Evolutionary conservation across 306 rosid species (phyloP).

Genomic region (Trifolium pratense): DNA sequence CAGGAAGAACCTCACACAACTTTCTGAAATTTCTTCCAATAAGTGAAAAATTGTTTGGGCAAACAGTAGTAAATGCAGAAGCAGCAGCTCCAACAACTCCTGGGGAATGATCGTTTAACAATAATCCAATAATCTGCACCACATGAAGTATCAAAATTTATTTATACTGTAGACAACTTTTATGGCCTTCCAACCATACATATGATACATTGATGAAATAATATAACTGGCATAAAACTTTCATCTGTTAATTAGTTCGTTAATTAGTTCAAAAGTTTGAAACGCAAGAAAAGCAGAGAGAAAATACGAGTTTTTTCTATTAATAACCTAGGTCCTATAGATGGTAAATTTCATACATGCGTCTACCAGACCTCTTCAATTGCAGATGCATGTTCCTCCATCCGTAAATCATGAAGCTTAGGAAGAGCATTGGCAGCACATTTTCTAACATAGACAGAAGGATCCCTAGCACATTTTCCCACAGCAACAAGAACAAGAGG

Average conservation of each 20-base stretch:
- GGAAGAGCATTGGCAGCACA: conserved; percentile 97
- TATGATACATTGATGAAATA: conserved; percentile 16
- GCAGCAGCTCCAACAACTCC: conserved; percentile 98
- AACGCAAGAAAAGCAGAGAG: conserved; percentile 29
- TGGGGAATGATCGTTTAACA: conserved; percentile 83
- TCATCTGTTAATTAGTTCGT: conserved; percentile 9
- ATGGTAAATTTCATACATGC: conserved; percentile 27
- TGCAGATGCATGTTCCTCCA: conserved; percentile 69
- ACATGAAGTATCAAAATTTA: conserved; percentile 25
- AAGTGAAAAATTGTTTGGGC: conserved; percentile 81
- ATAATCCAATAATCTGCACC: conserved; percentile 76
- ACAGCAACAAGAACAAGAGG: conserved; percentile 90
- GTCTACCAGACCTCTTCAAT: conserved; percentile 82
- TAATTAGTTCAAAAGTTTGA: conserved; percentile 28
- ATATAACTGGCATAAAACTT: conserved; percentile 33
- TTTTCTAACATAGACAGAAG: conserved; percentile 89
- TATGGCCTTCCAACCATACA: conserved; percentile 26
- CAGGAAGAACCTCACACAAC: conserved; percentile 90
- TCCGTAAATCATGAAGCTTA: conserved; percentile 88
- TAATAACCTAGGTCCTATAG: conserved; percentile 1
- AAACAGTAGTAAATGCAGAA: conserved; percentile 87
- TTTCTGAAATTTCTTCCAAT: conserved; percentile 72
- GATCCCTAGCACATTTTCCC: conserved; percentile 91
- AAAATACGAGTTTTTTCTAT: background rate
- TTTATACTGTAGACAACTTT: conserved; percentile 13